phyloP scores from a whole-genome alignment of 1,284 basidiomycete genomes.

The Moesziomyces globuligerus region DNA sequence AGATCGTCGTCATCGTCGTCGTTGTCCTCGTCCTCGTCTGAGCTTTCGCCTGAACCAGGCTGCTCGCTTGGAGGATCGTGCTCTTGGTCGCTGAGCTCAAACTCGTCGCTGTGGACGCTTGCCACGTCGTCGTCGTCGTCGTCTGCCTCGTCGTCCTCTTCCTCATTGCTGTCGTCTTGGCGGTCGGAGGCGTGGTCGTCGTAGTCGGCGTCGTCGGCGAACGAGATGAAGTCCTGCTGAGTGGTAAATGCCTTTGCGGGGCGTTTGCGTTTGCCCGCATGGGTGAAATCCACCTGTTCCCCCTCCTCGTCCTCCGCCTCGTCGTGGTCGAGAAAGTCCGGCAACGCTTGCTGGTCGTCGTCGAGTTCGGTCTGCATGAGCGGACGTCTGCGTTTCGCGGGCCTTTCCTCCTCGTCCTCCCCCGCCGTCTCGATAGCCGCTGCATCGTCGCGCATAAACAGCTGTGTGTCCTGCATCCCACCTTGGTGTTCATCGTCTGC shows the following conservation, averaged over 20 bases:
- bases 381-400: slow-evolving; percentile 29
- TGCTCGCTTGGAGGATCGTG: slow-evolving; percentile 7
- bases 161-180: slow-evolving; percentile 10
- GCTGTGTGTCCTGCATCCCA: slow-evolving; percentile 30
- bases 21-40: not conserved
- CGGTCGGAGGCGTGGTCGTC: slow-evolving; percentile 22
- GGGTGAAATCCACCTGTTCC: slow-evolving; percentile 15
- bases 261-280: slow-evolving; percentile 11
- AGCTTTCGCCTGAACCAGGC: too few species aligned
- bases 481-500: slow-evolving; percentile 9
- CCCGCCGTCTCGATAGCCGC: slow-evolving; percentile 27
- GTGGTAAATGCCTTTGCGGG: slow-evolving; percentile 48
- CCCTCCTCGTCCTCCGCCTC: slow-evolving; percentile 13
- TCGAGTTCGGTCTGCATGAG: slow-evolving; percentile 33
- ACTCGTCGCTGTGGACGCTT: slow-evolving; percentile 49
- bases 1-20: slow-evolving; percentile 32
- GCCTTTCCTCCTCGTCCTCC: not conserved
- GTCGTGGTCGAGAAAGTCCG: slow-evolving; percentile 9
- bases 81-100: slow-evolving; percentile 27
- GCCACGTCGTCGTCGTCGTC: slow-evolving; percentile 15
- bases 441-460: slow-evolving; percentile 57
- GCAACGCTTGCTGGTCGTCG: slow-evolving; percentile 9
- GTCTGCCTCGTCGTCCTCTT: slow-evolving; percentile 10
- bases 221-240: slow-evolving; percentile 62
- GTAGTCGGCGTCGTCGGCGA: slow-evolving; percentile 47